Conservation (phyloP, 805 yeast species). For the Ogataea chonburiensis region DNA sequence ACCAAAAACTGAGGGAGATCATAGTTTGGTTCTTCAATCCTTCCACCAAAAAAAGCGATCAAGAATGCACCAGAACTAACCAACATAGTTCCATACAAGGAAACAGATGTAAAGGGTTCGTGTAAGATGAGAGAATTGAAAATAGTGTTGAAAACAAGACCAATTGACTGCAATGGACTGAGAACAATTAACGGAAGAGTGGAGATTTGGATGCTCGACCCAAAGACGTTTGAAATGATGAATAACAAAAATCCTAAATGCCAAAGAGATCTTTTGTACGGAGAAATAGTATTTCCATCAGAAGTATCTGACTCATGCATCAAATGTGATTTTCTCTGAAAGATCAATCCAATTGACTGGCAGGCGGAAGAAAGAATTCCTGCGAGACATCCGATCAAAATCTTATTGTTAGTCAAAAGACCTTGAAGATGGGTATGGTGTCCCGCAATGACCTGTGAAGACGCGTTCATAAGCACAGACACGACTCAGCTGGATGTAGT, state of each 20-base stretch:
- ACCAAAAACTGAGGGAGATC: conserved; percentile 45
- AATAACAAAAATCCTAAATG: conserved; percentile 69
- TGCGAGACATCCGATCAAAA: conserved; percentile 60
- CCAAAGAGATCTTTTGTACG: conserved; percentile 63
- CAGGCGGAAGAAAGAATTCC: conserved; percentile 75
- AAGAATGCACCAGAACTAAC: conserved; percentile 73
- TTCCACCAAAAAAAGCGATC: conserved; percentile 79
- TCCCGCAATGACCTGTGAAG: too few relatives aligned
- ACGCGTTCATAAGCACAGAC: too few relatives aligned
- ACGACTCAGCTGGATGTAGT: too few relatives aligned
- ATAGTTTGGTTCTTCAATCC: conserved; percentile 52
- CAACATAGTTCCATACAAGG: conserved; percentile 63
- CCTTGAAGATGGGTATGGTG: too few relatives aligned
- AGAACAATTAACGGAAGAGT: conserved; percentile 78
- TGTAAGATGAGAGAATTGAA: conserved; percentile 65
- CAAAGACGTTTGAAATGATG: conserved; percentile 70
- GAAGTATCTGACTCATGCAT: conserved; percentile 35
- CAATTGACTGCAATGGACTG: conserved; percentile 82
- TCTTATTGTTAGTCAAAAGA: conserved; percentile 32
- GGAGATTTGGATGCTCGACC: conserved; percentile 79
- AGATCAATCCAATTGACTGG: conserved; percentile 78
- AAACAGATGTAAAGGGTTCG: conserved; percentile 60
- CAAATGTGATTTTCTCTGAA: conserved; percentile 77
- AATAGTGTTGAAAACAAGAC: conserved; percentile 81
- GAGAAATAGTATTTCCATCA: conserved; percentile 26